Conservation (phyloP, 305 asterid species). For the Stenogyne calaminthoides region DNA sequence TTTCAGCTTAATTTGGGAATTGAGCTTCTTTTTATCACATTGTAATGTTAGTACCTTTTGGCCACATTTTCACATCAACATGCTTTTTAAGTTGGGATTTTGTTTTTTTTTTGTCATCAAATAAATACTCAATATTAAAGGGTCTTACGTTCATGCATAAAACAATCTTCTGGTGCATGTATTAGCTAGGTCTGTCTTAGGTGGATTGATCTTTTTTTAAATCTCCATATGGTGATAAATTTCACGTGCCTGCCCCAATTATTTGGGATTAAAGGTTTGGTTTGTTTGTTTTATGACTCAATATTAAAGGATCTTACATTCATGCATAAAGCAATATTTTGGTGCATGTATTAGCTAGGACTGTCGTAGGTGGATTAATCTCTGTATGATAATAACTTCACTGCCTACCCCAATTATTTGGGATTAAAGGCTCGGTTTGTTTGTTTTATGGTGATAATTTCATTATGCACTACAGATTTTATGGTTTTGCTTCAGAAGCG, state of each 20-base stretch:
- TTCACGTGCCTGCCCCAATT: no score
- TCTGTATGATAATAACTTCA: no score
- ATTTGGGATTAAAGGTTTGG: no score
- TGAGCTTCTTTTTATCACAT: neutral
- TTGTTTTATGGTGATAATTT: constrained; percentile 24
- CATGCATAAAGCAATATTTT: neutral
- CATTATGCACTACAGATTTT: constrained; percentile 59
- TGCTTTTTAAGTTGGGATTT: constrained; percentile 14
- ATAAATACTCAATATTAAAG: neutral
- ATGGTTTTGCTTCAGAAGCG: constrained; percentile 95
- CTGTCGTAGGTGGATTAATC: neutral
- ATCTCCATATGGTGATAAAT: no score
- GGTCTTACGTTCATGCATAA: neutral
- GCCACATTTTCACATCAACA: constrained; percentile 1
- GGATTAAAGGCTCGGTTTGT: no score
- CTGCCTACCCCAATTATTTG: no score
- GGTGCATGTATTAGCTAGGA: constrained; percentile 16
- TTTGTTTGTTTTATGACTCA: no score
- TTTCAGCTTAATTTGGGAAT: neutral
- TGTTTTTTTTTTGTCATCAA: neutral
- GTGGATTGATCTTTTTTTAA: neutral
- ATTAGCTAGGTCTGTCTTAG: constrained; percentile 5
- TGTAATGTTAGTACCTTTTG: neutral
- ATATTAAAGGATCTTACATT: neutral
- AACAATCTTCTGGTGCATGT: constrained; percentile 1